Evolutionary conservation across 768 basidiomycete genomes (phyloP).

Genomic region (Auriscalpium orientale): DNA sequence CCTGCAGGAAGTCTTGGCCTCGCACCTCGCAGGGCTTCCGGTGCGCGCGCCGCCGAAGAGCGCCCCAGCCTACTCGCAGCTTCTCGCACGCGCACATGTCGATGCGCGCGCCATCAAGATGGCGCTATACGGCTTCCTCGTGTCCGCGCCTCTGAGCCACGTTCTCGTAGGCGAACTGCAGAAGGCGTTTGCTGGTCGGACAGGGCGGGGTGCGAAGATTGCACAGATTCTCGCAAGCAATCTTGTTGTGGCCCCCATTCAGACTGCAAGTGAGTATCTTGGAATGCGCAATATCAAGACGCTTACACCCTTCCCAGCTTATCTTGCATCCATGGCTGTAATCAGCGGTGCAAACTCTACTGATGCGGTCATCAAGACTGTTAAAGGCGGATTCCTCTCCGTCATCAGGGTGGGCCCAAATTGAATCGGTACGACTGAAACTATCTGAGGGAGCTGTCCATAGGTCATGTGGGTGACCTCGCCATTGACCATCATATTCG

Average conservation of each 20-base stretch:
- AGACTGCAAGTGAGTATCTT: slow-evolving; percentile 47
- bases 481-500: slow-evolving; percentile 64
- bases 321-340: slow-evolving; percentile 72
- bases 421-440: neutral
- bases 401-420: slow-evolving; percentile 54
- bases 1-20: slow-evolving; percentile 77
- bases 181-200: slow-evolving; percentile 69
- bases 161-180: slow-evolving; percentile 65
- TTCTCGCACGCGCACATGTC: slow-evolving; percentile 50
- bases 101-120: slow-evolving; percentile 74
- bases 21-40: slow-evolving; percentile 58
- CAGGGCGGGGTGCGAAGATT: slow-evolving; percentile 52
- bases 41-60: slow-evolving; percentile 41
- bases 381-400: slow-evolving; percentile 65
- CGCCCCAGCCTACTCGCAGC: slow-evolving; percentile 44
- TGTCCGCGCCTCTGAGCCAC: slow-evolving; percentile 80
- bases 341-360: slow-evolving; percentile 72
- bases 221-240: slow-evolving; percentile 72
- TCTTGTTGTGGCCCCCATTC: slow-evolving; percentile 69
- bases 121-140: slow-evolving; percentile 73
- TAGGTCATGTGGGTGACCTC: slow-evolving; percentile 79
- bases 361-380: slow-evolving; percentile 56
- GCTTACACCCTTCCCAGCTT: slow-evolving; percentile 36
- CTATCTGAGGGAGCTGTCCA: neutral
- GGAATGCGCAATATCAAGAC: neutral